A percentile compares a stretch with the other conserved stretches of the same genome.
phyloP scores from a whole-genome alignment of 2,329 filamentous ascomycete genomes.

The Beauveria sp. region DNA sequence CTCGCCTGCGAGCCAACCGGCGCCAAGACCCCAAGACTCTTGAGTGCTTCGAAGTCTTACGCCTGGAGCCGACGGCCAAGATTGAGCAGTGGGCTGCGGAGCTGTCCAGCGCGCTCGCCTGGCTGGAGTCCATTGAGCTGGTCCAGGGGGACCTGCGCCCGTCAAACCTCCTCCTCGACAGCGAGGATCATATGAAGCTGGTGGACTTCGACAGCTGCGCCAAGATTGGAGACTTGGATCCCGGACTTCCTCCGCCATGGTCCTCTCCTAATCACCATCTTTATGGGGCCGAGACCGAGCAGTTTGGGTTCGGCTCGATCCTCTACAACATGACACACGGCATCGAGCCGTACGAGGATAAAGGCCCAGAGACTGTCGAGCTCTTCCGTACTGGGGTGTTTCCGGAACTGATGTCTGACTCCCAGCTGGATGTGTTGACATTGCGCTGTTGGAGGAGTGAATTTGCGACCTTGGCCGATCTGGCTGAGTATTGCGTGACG shows the following conservation, averaged over 20 bases:
- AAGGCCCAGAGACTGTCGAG: neutral
- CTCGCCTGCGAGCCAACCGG: neutral
- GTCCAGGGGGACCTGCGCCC: slow-evolving; percentile 5
- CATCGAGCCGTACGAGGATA: slow-evolving; percentile 8
- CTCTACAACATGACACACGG: slow-evolving; percentile 2
- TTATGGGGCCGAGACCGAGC: neutral
- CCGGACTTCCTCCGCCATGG: slow-evolving; percentile 2
- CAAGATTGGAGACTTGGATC: neutral
- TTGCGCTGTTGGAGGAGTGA: neutral
- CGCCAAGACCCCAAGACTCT: neutral
- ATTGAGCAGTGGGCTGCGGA: slow-evolving; percentile 12
- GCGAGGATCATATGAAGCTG: neutral
- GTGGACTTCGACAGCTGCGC: slow-evolving; percentile 1
- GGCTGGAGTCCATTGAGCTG: neutral
- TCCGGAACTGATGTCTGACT: neutral
- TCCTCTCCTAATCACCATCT: neutral
- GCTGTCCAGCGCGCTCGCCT: slow-evolving; percentile 8
- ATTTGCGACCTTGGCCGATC: slow-evolving; percentile 4
- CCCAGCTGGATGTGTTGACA: neutral
- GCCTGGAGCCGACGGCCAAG: neutral
- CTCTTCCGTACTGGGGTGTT: neutral
- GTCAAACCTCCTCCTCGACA: neutral
- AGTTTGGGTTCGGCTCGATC: slow-evolving; percentile 7
- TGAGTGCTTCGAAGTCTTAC: neutral
- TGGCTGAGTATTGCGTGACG: neutral